Base-by-base conservation (phyloP, 2,329 filamentous ascomycete genomes). In the Sclerotinia borealis region DNA sequence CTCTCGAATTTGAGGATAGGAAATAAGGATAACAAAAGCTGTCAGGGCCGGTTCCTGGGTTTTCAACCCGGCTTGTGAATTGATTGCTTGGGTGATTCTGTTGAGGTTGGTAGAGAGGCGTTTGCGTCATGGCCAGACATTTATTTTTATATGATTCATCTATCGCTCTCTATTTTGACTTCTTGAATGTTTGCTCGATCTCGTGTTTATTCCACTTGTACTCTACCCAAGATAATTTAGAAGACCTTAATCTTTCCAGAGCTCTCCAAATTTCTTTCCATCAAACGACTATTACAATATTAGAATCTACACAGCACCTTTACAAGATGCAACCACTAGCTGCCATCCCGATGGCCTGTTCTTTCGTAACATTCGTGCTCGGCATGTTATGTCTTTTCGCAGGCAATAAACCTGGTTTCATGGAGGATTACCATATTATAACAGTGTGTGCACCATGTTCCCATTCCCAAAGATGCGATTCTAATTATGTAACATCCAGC, bases 371-470 rank as follows among this genome's bases (percentile, higher is more conserved):
- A 4, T 80, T 87, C 47, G 77, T 87, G 25, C 79, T 88, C 49
- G 79, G 80, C 22, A 79, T 87, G 68, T 77, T 87, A 10, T 85
- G 81, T 70, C 77, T 88, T 64, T 86, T 86, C 68, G 85, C 85
- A 1, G 85, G 85, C 43, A 78, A 80, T 43, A 84, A 82, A 69
- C 77, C 76, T 59, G 77, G 76, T 19, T 81, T 86, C 68, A 79
- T 88, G 74, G 79, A 85, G 66, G 76, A 81, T 61, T 84, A 81
- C 65, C 76, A 83, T 64, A 75, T 88, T 37, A 71, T 88, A 43
- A 85, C 82, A 4, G 83, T 85, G 73, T 45, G 78, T 69, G 27
- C 22, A 37, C 36, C 34, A 59, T 47, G 37, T 19, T 19, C 54
- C 31, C 49, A 59, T 36, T 47, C 17, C 25, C 4, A 49, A 39